Conservation (phyloP, 2,329 filamentous ascomycete species). For the Domatiomyces globalis region DNA sequence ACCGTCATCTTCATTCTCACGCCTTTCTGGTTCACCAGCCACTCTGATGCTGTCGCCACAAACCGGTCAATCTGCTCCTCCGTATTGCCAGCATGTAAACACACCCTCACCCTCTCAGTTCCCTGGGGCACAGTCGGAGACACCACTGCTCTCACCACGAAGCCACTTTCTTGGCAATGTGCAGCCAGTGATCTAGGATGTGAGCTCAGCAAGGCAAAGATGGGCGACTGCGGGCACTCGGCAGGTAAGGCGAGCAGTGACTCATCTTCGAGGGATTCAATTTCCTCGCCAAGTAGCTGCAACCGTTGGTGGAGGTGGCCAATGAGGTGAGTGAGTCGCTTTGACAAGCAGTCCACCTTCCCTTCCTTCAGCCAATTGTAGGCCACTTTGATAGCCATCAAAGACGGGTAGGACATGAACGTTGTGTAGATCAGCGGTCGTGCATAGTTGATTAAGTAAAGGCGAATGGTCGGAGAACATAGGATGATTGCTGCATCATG, state of each 20-base stretch:
- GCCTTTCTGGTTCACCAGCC: background rate
- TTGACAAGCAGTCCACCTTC: slow-evolving; percentile 32
- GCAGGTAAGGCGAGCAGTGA: slow-evolving; percentile 11
- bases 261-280: slow-evolving; percentile 14
- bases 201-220: slow-evolving; percentile 48
- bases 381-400: slow-evolving; percentile 44
- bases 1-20: background rate
- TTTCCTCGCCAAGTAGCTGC: slow-evolving; percentile 22
- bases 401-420: slow-evolving; percentile 47
- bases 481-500: slow-evolving; percentile 43
- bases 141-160: slow-evolving; percentile 51
- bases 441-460: slow-evolving; percentile 62
- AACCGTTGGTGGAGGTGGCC: slow-evolving; percentile 34
- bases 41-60: slow-evolving; percentile 17
- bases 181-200: slow-evolving; percentile 45
- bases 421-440: slow-evolving; percentile 64
- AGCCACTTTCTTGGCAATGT: slow-evolving; percentile 45
- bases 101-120: slow-evolving; percentile 50
- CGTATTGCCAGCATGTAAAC: slow-evolving; percentile 54
- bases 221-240: slow-evolving; percentile 41
- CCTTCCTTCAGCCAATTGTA: slow-evolving; percentile 44
- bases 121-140: slow-evolving; percentile 53
- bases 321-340: slow-evolving; percentile 36
- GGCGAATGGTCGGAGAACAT: slow-evolving; percentile 43
- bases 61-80: slow-evolving; percentile 42